A percentile compares a stretch with the other conserved stretches of the same genome.
Evolutionary conservation across 495 filamentous ascomycete genomes (phyloP).

Genomic region (Aspergillus steynii): DNA sequence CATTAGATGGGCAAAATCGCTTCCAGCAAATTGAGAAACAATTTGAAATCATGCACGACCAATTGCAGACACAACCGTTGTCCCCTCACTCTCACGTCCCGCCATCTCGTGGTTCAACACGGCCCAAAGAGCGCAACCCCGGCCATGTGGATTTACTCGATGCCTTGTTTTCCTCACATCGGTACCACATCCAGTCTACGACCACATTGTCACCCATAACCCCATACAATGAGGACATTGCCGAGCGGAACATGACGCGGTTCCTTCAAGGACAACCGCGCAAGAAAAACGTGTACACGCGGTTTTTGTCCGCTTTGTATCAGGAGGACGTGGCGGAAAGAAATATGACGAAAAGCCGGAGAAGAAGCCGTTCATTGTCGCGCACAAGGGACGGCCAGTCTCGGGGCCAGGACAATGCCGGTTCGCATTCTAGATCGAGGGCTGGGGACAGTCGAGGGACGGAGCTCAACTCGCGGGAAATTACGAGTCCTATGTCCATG

Average conservation of each 20-base stretch:
- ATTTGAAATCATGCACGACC: slow-evolving; percentile 42
- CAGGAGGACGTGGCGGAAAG: slow-evolving; percentile 49
- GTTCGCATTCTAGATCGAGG: slow-evolving; percentile 9
- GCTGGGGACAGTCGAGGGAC: slow-evolving; percentile 6
- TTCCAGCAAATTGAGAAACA: slow-evolving; percentile 44
- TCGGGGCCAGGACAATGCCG: slow-evolving; percentile 11
- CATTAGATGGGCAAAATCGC: slow-evolving; percentile 30
- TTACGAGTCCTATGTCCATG: slow-evolving; percentile 3
- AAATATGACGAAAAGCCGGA: slow-evolving; percentile 37
- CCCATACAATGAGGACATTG: slow-evolving; percentile 50
- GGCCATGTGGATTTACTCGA: slow-evolving; percentile 47
- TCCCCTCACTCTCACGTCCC: slow-evolving; percentile 30
- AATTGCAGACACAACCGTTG: slow-evolving; percentile 29
- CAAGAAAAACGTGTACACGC: slow-evolving; percentile 30
- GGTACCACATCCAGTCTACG: slow-evolving; percentile 24
- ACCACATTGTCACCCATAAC: slow-evolving; percentile 32
- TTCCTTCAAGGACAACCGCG: slow-evolving; percentile 33
- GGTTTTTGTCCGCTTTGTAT: slow-evolving; percentile 34
- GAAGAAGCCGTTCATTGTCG: slow-evolving; percentile 25
- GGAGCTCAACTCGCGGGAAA: slow-evolving; percentile 14
- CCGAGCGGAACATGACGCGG: slow-evolving; percentile 47
- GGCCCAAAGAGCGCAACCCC: slow-evolving; percentile 13
- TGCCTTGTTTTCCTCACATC: slow-evolving; percentile 35
- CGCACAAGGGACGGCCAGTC: slow-evolving; percentile 18
- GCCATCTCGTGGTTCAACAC: slow-evolving; percentile 22